phyloP scores from a whole-genome alignment of 257 asterid species.

The Jacaranda mimosifolia region DNA sequence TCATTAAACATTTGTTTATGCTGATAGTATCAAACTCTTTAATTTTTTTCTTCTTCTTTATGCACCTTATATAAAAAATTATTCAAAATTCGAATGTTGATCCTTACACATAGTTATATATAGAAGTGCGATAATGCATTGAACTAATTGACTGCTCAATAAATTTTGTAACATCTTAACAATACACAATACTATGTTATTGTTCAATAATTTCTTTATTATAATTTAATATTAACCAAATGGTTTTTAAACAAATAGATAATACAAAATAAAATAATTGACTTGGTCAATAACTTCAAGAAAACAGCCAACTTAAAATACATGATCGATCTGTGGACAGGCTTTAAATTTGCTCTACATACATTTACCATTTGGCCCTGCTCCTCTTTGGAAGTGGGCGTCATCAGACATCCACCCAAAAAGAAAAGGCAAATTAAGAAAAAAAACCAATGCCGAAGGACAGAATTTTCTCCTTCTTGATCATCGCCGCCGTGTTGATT shows the following conservation, averaged over 20 bases:
- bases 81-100: too few species aligned
- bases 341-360: background rate
- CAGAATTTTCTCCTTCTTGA: constrained; percentile 15
- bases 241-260: background rate
- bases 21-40: too few species aligned
- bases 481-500: constrained; percentile 30
- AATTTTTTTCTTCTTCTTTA: too few species aligned
- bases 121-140: too few species aligned
- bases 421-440: background rate
- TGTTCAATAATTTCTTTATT: too few species aligned
- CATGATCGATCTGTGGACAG: background rate
- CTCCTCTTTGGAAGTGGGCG: constrained; percentile 15
- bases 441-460: constrained; percentile 25
- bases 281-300: background rate
- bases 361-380: constrained; percentile 33
- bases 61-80: too few species aligned
- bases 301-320: background rate
- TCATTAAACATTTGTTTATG: too few species aligned
- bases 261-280: background rate
- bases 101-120: too few species aligned
- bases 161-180: too few species aligned
- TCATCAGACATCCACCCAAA: constrained; percentile 16
- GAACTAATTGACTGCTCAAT: too few species aligned
- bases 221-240: background rate
- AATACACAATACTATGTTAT: too few species aligned